Conservation (phyloP, 2,329 filamentous ascomycete genomes). For the Alternaria brassicicola region DNA sequence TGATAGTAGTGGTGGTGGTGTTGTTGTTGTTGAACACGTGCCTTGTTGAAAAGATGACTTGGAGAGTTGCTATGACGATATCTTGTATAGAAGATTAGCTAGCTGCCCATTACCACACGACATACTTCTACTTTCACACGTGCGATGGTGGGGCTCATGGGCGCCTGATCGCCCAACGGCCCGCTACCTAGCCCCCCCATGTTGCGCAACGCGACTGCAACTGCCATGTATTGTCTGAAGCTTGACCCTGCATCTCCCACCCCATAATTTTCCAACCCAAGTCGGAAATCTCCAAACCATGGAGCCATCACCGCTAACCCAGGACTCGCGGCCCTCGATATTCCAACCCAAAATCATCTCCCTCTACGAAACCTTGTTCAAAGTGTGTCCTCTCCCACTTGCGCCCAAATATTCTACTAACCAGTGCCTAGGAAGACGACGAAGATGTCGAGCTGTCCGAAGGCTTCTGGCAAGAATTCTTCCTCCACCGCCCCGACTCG, state of each 20-base stretch:
- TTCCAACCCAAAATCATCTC: conserved; percentile 95
- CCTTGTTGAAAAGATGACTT: background rate
- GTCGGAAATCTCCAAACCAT: conserved; percentile 53
- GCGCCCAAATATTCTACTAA: conserved; percentile 21
- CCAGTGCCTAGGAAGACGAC: conserved; percentile 52
- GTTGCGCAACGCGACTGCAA: conserved; percentile 6
- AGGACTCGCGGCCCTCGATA: conserved; percentile 84
- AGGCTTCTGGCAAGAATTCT: conserved; percentile 96
- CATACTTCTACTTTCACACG: background rate
- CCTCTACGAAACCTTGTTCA: conserved; percentile 84
- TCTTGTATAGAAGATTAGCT: too few relatives aligned
- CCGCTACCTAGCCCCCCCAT: conserved; percentile 8
- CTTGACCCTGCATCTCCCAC: background rate
- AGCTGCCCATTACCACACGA: background rate
- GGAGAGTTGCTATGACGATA: background rate
- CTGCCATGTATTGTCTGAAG: background rate
- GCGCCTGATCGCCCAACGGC: conserved; percentile 14
- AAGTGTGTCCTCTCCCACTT: conserved; percentile 46
- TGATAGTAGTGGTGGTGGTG: background rate
- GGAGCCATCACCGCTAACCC: conserved; percentile 91
- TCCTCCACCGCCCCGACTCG: conserved; percentile 82
- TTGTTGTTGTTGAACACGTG: too few relatives aligned
- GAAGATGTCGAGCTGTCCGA: conserved; percentile 76
- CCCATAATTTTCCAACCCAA: background rate
- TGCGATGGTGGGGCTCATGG: conserved; percentile 19